phyloP scores from a whole-genome alignment of 2,329 filamentous ascomycete species.

The Didymella arachidicola region DNA sequence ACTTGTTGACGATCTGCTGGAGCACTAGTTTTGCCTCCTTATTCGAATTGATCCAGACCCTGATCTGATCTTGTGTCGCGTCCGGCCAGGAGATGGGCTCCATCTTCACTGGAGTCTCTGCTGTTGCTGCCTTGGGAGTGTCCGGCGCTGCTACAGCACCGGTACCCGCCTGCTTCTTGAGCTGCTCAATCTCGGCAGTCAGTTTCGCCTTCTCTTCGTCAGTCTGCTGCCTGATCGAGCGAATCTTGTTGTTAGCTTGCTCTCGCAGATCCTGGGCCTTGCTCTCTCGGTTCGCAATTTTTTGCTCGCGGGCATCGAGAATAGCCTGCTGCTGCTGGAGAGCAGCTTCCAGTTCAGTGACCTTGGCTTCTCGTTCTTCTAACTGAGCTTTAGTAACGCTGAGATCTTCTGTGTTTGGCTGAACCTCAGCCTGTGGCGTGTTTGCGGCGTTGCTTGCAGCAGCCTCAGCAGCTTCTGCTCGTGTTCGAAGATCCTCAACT shows the following conservation, averaged over 20 bases:
- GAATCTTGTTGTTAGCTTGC: constrained; percentile 72
- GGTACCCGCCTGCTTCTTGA: constrained; percentile 30
- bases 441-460: constrained; percentile 16
- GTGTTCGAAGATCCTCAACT: constrained; percentile 54
- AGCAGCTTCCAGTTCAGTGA: constrained; percentile 54
- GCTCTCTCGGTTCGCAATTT: constrained; percentile 34
- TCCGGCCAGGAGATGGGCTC: constrained; percentile 16
- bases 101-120: constrained; percentile 19
- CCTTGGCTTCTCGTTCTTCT: constrained; percentile 37
- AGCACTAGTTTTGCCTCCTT: constrained; percentile 17
- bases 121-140: constrained; percentile 9
- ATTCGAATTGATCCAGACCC: constrained; percentile 19
- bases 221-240: constrained; percentile 52
- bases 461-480: constrained; percentile 39
- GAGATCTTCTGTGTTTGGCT: constrained; percentile 59
- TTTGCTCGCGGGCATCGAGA: constrained; percentile 28
- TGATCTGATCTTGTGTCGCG: constrained; percentile 15
- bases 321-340: constrained; percentile 44
- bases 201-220: constrained; percentile 52
- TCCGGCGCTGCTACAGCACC: constrained; percentile 2
- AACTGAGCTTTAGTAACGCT: constrained; percentile 46
- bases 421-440: constrained; percentile 45
- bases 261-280: constrained; percentile 49
- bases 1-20: constrained; percentile 15
- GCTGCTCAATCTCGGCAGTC: constrained; percentile 52